Conservation (phyloP, 2,329 filamentous ascomycete genomes). For the Aspergillus pseudoterreus region DNA sequence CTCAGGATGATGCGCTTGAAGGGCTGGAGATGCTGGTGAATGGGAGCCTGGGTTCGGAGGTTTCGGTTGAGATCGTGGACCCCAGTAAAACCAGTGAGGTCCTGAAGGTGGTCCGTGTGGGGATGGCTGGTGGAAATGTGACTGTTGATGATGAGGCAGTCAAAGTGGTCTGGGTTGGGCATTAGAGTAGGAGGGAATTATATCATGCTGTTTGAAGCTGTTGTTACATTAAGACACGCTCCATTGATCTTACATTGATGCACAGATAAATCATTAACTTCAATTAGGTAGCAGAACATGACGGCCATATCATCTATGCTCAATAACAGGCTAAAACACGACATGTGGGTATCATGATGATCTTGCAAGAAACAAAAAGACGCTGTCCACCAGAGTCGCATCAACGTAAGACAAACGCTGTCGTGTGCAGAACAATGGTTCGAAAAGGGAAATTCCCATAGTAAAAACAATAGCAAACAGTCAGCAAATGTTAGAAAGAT, state of each 20-base stretch:
- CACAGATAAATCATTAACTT: background rate
- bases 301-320: background rate
- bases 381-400: background rate
- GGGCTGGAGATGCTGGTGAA: constrained; percentile 32
- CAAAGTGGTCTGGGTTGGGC: constrained; percentile 19
- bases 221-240: no score
- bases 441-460: background rate
- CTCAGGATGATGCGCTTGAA: constrained; percentile 24
- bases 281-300: no score
- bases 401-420: background rate
- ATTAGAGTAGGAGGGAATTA: constrained; percentile 1
- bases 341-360: constrained; percentile 25
- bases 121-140: constrained; percentile 10
- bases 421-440: background rate
- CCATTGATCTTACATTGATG: no score
- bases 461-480: constrained; percentile 5
- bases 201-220: background rate
- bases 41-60: constrained; percentile 16
- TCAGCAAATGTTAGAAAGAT: constrained; percentile 1
- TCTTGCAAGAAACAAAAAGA: constrained; percentile 1
- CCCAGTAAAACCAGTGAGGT: constrained; percentile 22
- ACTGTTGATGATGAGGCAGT: constrained; percentile 18
- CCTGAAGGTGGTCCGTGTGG: constrained; percentile 21
- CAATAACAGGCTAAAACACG: constrained; percentile 12
- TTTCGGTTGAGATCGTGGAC: constrained; percentile 24